phyloP scores from a whole-genome alignment of 2,329 filamentous ascomycete genomes.

The Verticillium nonalfalfae region DNA sequence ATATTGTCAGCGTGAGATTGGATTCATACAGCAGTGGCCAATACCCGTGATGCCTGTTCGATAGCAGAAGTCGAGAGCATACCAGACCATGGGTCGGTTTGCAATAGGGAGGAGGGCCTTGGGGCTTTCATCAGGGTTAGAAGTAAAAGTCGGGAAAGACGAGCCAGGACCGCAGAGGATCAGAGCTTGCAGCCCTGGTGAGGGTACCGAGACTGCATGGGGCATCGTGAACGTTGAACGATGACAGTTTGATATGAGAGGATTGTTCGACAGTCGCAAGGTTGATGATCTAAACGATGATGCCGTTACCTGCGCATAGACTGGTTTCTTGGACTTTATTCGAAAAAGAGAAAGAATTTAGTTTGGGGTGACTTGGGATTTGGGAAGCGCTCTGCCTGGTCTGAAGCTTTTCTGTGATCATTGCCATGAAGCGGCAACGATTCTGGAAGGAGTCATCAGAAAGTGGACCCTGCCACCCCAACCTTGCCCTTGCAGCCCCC shows the following conservation, averaged over 20 bases:
- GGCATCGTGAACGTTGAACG: conserved; percentile 48
- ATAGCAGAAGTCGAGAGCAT: conserved; percentile 79
- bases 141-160: conserved; percentile 76
- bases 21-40: conserved; percentile 19
- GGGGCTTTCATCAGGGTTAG: conserved; percentile 71
- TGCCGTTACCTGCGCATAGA: not conserved
- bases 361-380: not conserved
- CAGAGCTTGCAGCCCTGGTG: conserved; percentile 73
- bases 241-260: not conserved
- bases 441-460: not conserved
- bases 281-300: not conserved
- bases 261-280: not conserved
- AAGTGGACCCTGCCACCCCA: not conserved
- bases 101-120: conserved; percentile 79
- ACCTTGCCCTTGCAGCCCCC: not conserved
- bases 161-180: conserved; percentile 79
- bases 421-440: not conserved
- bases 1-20: not conserved
- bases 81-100: conserved; percentile 86
- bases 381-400: not conserved
- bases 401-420: not conserved
- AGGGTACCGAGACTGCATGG: conserved; percentile 66
- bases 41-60: conserved; percentile 70
- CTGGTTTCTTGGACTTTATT: too few species aligned
- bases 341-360: not conserved